phyloP scores from a whole-genome alignment of 2,329 filamentous ascomycete species.

The Colletotrichum horii region DNA sequence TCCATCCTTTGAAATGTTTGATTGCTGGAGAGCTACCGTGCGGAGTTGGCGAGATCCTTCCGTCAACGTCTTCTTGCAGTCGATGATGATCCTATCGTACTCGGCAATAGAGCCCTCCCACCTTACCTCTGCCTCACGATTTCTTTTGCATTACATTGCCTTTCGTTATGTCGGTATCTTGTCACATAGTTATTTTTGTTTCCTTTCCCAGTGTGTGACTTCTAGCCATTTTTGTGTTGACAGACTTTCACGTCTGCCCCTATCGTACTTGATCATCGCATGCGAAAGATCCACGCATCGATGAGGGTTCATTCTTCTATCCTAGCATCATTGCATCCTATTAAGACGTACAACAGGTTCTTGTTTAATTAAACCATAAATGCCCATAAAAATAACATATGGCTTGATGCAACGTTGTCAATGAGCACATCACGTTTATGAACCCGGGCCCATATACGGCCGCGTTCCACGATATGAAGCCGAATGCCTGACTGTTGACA shows the following conservation, averaged over 20 bases:
- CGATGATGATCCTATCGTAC: background rate
- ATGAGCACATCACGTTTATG: fast-evolving
- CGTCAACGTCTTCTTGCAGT: background rate
- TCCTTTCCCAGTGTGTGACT: background rate
- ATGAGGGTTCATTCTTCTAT: background rate
- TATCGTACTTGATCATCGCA: background rate
- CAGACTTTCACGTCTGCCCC: background rate
- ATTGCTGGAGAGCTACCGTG: background rate
- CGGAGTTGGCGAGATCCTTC: background rate
- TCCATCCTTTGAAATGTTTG: background rate
- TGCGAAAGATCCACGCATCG: background rate
- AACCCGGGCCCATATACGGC: background rate
- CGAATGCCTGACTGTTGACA: background rate
- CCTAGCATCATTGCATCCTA: background rate
- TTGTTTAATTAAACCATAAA: fast-evolving
- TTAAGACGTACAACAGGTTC: background rate
- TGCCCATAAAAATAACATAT: background rate
- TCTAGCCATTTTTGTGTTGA: fast-evolving
- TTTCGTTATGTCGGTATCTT: background rate
- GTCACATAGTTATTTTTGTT: fast-evolving
- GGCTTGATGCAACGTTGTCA: background rate
- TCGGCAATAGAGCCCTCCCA: background rate
- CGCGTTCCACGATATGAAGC: background rate
- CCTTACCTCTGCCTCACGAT: background rate
- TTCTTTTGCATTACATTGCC: fast-evolving